Percentiles rank a stretch among this genome's conserved stretches.
Evolutionary conservation across 768 basidiomycete genomes (phyloP).

Genomic region (Mycena polygramma): DNA sequence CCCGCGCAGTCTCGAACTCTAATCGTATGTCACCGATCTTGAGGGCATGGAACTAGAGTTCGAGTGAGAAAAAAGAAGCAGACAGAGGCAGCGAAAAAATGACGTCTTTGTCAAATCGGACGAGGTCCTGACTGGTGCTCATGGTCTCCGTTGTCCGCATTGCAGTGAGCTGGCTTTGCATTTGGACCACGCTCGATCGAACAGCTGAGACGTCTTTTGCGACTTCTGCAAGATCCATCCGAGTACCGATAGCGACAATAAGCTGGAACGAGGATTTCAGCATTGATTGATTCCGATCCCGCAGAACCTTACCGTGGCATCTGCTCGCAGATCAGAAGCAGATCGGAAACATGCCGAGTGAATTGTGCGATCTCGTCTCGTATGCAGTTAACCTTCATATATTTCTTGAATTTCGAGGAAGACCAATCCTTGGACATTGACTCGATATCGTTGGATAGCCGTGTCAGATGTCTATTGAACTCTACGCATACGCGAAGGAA

Average conservation of each 20-base stretch:
- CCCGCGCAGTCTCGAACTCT: not conserved
- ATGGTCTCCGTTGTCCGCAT: not conserved
- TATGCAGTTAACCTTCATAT: not conserved
- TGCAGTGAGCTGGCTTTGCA: not conserved
- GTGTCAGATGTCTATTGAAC: slow-evolving; percentile 2
- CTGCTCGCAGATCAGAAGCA: not conserved
- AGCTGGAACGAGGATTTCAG: not conserved
- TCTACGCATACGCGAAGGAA: not conserved
- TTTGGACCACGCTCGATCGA: not conserved
- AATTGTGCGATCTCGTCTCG: slow-evolving; percentile 5
- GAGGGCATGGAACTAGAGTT: slow-evolving; percentile 7
- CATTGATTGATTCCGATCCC: too few species aligned
- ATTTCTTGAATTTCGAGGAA: slow-evolving; percentile 17
- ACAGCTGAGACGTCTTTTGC: not conserved
- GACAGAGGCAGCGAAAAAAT: not conserved
- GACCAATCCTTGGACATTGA: slow-evolving; percentile 13
- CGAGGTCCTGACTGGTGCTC: not conserved
- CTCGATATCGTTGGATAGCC: slow-evolving; percentile 5
- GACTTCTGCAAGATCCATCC: slow-evolving; percentile 8
- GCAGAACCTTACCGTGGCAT: slow-evolving; percentile 1
- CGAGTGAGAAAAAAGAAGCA: too few species aligned
- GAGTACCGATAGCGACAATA: not conserved
- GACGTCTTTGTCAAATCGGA: not conserved
- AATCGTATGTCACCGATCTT: slow-evolving; percentile 14
- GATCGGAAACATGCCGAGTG: not conserved